These are phyloP conservation scores for Cymodocea nodosa DNA, from an alignment of 116 monocot genomes.

Conservation along the genomic window DNA sequence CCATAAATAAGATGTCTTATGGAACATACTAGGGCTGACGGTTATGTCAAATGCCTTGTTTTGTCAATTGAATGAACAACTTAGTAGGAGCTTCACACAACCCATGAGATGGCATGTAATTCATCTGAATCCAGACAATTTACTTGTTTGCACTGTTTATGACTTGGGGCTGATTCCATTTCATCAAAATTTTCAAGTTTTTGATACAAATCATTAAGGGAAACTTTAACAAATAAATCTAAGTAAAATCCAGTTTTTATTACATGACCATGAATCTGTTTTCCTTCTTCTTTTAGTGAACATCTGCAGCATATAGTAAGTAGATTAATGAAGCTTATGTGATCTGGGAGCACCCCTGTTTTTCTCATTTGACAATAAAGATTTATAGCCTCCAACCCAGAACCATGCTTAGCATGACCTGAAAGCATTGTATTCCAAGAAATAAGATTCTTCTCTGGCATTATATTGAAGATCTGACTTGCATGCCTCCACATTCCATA, in stretches of 20 bases:
- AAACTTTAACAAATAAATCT: conserved; percentile 8
- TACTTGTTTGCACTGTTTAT: background rate
- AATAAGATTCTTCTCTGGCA: conserved; percentile 29
- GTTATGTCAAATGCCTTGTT: too few relatives aligned
- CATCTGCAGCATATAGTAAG: conserved; percentile 36
- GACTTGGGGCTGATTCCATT: background rate
- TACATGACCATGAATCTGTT: conserved; percentile 37
- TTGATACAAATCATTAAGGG: conserved; percentile 22
- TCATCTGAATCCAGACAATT: conserved; percentile 3
- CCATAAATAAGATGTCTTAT: too few relatives aligned
- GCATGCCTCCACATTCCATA: conserved; percentile 31
- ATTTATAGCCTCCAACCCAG: conserved; percentile 26
- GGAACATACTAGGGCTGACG: too few relatives aligned
- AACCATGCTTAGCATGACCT: conserved; percentile 38
- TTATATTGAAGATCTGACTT: conserved; percentile 21
- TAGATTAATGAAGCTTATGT: conserved; percentile 33
- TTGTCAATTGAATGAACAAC: too few relatives aligned
- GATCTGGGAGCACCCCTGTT: conserved; percentile 27
- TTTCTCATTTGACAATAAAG: conserved; percentile 32
- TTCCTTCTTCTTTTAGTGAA: conserved; percentile 27
- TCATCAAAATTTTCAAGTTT: conserved; percentile 10
- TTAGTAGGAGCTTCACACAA: background rate
- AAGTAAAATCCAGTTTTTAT: conserved; percentile 29
- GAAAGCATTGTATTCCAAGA: conserved; percentile 61
- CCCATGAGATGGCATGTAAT: background rate